Evolutionary conservation across 805 yeast species (phyloP).

Genomic region (Kockiozyma suomiensis): DNA sequence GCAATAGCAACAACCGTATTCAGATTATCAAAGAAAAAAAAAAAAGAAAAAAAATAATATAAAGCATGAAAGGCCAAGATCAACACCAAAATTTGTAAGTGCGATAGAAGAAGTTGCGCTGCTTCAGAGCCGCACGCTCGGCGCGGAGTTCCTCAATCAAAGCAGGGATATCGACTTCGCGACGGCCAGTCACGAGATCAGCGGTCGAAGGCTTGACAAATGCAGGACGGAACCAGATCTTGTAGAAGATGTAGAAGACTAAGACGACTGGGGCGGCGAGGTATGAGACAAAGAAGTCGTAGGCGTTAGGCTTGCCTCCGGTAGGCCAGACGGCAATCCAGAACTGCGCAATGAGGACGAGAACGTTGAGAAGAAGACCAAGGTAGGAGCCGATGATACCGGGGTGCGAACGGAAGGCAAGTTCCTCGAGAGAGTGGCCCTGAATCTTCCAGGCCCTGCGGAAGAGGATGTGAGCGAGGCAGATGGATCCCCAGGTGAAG

Average conservation of each 20-base stretch:
- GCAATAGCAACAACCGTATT: too few species aligned
- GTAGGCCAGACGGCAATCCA: conserved; percentile 80
- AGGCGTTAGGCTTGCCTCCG: conserved; percentile 46
- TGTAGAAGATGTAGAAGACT: conserved; percentile 55
- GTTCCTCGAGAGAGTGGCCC: conserved; percentile 69
- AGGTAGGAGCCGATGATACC: conserved; percentile 70
- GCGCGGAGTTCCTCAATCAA: conserved; percentile 60
- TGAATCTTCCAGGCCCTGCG: conserved; percentile 62
- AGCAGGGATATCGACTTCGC: conserved; percentile 59
- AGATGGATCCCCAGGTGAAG: conserved; percentile 78
- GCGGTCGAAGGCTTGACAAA: conserved; percentile 53
- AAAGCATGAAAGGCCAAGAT: neutral
- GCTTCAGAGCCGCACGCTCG: conserved; percentile 54
- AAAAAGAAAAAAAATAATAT: too few species aligned
- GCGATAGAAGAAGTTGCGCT: conserved; percentile 54
- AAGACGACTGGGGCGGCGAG: conserved; percentile 51
- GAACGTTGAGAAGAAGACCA: conserved; percentile 59
- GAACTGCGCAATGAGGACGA: conserved; percentile 74
- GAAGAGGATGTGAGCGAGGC: conserved; percentile 68
- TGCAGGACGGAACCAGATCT: conserved; percentile 49
- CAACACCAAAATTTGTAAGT: conserved; percentile 62
- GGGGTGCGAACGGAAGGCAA: conserved; percentile 64
- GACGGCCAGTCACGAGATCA: conserved; percentile 66
- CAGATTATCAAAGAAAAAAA: too few species aligned
- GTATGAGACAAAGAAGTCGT: conserved; percentile 56